These are phyloP conservation scores for Luvunga scandens DNA, from an alignment of 345 rosid genomes.

Conservation along the genomic window DNA sequence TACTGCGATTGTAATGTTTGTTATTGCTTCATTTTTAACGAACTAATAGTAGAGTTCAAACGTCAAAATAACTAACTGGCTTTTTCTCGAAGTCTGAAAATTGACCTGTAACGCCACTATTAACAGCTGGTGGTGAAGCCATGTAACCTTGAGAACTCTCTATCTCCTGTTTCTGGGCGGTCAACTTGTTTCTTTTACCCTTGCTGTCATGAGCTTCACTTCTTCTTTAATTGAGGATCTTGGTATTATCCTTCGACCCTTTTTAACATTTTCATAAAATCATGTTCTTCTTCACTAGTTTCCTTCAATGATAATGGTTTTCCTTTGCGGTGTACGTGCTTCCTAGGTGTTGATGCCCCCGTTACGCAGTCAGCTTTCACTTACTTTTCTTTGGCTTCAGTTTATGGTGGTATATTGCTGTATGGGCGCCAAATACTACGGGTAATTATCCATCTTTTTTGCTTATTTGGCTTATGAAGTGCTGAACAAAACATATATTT, in stretches of 20 bases:
- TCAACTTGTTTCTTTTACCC: slow-evolving; percentile 45
- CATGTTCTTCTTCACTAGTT: not conserved
- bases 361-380: slow-evolving; percentile 41
- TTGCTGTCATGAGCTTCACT: slow-evolving; percentile 45
- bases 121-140: slow-evolving; percentile 30
- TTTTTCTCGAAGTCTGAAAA: not conserved
- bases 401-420: slow-evolving; percentile 48
- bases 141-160: slow-evolving; percentile 24
- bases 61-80: not conserved
- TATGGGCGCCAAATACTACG: slow-evolving; percentile 34
- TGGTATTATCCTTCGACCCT: slow-evolving; percentile 29
- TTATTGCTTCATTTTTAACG: too few species aligned
- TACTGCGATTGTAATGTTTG: too few species aligned
- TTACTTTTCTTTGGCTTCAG: slow-evolving; percentile 43
- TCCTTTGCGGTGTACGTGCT: not conserved
- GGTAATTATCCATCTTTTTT: slow-evolving; percentile 20
- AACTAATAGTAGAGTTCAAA: too few species aligned
- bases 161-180: slow-evolving; percentile 43
- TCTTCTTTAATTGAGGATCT: slow-evolving; percentile 50
- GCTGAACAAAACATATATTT: not conserved
- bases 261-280: not conserved
- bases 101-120: slow-evolving; percentile 12
- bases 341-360: slow-evolving; percentile 59
- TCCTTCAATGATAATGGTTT: too few species aligned
- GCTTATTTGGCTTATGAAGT: too few species aligned